Evolutionary conservation across 2,329 filamentous ascomycete species (phyloP).

Genomic region (Diaporthe batatas): DNA sequence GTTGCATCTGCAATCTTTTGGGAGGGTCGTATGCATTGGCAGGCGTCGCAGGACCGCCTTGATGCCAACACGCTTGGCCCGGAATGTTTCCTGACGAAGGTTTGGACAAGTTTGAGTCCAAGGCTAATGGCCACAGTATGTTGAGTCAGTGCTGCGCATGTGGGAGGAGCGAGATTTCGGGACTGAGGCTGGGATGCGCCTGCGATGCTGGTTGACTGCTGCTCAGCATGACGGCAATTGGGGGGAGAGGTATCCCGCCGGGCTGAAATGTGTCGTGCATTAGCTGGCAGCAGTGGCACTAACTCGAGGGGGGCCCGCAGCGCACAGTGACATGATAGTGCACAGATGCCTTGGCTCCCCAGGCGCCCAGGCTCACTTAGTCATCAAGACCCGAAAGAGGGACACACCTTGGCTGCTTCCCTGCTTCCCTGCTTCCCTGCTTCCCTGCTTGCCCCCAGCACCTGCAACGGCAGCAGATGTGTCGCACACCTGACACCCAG

Average conservation of each 20-base stretch:
- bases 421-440: too few species aligned
- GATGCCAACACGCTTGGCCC: slow-evolving; percentile 29
- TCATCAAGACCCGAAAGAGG: slow-evolving; percentile 4
- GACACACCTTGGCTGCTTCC: too few species aligned
- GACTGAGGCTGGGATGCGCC: slow-evolving; percentile 23
- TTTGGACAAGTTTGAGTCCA: slow-evolving; percentile 35
- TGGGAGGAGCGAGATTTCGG: slow-evolving; percentile 15
- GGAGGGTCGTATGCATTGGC: slow-evolving; percentile 38
- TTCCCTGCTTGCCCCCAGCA: too few species aligned
- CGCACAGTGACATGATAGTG: slow-evolving; percentile 5
- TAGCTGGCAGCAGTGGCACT: slow-evolving; percentile 20
- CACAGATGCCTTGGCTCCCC: neutral
- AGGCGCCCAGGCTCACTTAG: neutral
- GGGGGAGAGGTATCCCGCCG: neutral
- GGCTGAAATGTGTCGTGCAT: slow-evolving; percentile 8
- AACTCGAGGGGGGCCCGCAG: neutral
- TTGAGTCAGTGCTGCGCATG: slow-evolving; percentile 30
- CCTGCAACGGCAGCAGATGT: neutral
- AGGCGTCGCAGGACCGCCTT: slow-evolving; percentile 29
- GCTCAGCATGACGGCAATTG: neutral
- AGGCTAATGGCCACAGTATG: slow-evolving; percentile 23
- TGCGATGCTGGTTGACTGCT: slow-evolving; percentile 7
- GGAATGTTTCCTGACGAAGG: slow-evolving; percentile 35
- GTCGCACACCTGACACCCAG: too few species aligned
- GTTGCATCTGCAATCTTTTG: slow-evolving; percentile 39